Evolutionary conservation across 164 flowering plant species (phyloP).

Genomic region (Aristolochia fimbriata): DNA sequence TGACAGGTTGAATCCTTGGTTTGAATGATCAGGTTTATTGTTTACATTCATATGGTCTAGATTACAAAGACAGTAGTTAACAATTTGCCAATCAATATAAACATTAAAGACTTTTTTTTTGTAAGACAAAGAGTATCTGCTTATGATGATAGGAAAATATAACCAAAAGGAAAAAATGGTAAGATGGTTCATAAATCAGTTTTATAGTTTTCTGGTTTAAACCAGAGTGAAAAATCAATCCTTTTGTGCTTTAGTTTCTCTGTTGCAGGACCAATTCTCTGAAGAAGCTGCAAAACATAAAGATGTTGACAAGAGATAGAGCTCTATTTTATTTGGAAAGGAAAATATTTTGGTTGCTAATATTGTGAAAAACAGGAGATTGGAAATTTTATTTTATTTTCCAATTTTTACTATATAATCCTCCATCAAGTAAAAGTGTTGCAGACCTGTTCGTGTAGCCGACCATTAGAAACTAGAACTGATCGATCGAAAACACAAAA

Average conservation of each 20-base stretch:
- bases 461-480: slow-evolving; percentile 80
- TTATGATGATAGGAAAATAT: no score
- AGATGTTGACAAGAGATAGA: no score
- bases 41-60: no score
- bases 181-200: slow-evolving; percentile 43
- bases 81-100: no score
- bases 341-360: neutral
- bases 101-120: no score
- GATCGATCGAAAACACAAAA: slow-evolving; percentile 92
- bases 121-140: neutral
- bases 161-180: no score
- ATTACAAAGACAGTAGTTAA: no score
- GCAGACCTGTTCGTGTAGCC: slow-evolving; percentile 63
- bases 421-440: neutral
- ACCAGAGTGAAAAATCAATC: slow-evolving; percentile 80
- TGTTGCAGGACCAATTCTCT: slow-evolving; percentile 75
- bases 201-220: slow-evolving; percentile 68
- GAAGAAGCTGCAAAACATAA: slow-evolving; percentile 53
- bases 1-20: no score
- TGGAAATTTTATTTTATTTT: neutral
- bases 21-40: no score
- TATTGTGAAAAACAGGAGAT: neutral
- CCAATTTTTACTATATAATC: neutral
- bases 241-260: slow-evolving; percentile 66
- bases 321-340: neutral